phyloP scores from a whole-genome alignment of 140 eudicot species.

The Flaveria floridana region DNA sequence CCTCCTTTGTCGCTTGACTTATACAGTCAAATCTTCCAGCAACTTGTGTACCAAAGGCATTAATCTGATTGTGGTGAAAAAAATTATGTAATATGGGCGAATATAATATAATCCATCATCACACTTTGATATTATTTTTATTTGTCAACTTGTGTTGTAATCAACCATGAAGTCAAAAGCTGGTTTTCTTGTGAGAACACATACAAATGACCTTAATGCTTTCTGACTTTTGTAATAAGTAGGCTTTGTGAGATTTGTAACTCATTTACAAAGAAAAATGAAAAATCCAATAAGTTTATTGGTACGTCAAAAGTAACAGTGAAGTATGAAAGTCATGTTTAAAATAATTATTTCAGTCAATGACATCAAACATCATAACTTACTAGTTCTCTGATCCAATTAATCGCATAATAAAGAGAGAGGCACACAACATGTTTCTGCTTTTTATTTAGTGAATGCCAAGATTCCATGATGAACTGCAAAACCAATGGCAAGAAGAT shows the following conservation, averaged over 20 bases:
- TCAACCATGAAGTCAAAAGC: background rate
- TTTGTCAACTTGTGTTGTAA: constrained; percentile 15
- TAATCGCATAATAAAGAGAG: constrained; percentile 76
- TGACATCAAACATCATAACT: constrained; percentile 31
- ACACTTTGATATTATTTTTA: constrained; percentile 3
- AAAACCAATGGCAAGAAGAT: constrained; percentile 27
- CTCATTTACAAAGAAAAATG: background rate
- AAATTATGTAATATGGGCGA: constrained; percentile 3
- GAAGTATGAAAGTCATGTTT: constrained; percentile 21
- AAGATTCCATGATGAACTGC: constrained; percentile 50
- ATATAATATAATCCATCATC: constrained; percentile 21
- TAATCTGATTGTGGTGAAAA: constrained; percentile 50
- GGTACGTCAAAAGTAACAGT: constrained; percentile 10
- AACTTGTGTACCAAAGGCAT: constrained; percentile 79
- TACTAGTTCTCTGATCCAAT: constrained; percentile 87
- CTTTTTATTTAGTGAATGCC: constrained; percentile 56
- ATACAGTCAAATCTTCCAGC: constrained; percentile 50
- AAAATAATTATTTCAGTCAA: constrained; percentile 6
- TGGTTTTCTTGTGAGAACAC: constrained; percentile 17
- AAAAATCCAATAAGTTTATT: background rate
- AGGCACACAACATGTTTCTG: constrained; percentile 65
- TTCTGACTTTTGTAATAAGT: constrained; percentile 6
- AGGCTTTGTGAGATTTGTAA: constrained; percentile 1
- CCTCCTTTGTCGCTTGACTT: constrained; percentile 77
- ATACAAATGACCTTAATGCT: constrained; percentile 11